A percentile compares a stretch with the other conserved stretches of the same genome.
phyloP scores from a whole-genome alignment of 169 alveolate genomes.

The Plasmodium adleri region DNA sequence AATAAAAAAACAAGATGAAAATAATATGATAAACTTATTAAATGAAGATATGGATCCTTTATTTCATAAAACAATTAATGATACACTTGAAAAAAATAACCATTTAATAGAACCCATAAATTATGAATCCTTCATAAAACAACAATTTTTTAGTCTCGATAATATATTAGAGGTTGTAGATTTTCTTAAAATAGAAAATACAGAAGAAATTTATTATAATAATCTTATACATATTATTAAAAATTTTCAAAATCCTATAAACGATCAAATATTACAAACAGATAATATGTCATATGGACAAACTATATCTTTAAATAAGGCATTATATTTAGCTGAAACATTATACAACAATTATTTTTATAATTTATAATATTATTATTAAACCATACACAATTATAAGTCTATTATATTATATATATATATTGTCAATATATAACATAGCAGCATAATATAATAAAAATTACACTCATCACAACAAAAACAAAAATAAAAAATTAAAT shows the following conservation, averaged over 20 bases:
- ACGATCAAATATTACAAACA: constrained; percentile 16
- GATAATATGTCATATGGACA: constrained; percentile 44
- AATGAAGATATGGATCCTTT: not conserved
- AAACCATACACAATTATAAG: no score
- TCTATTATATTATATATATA: no score
- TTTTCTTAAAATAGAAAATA: constrained; percentile 57
- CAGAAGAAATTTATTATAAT: constrained; percentile 48
- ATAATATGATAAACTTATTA: not conserved
- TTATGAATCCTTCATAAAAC: constrained; percentile 19
- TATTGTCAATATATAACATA: no score
- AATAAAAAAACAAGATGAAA: not conserved
- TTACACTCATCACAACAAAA: no score
- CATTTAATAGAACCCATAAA: constrained; percentile 16
- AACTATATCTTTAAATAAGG: constrained; percentile 24
- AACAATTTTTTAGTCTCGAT: constrained; percentile 12
- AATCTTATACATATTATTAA: constrained; percentile 40
- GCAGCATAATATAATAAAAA: no score
- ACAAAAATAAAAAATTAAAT: no score
- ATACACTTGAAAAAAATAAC: not conserved
- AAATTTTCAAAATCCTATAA: constrained; percentile 38
- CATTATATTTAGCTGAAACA: constrained; percentile 19
- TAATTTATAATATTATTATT: not conserved
- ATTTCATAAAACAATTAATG: no score
- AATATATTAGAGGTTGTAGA: constrained; percentile 37
- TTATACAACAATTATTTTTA: constrained; percentile 44